Conservation (phyloP, 164 flowering plant species). For the Annona squamosa region DNA sequence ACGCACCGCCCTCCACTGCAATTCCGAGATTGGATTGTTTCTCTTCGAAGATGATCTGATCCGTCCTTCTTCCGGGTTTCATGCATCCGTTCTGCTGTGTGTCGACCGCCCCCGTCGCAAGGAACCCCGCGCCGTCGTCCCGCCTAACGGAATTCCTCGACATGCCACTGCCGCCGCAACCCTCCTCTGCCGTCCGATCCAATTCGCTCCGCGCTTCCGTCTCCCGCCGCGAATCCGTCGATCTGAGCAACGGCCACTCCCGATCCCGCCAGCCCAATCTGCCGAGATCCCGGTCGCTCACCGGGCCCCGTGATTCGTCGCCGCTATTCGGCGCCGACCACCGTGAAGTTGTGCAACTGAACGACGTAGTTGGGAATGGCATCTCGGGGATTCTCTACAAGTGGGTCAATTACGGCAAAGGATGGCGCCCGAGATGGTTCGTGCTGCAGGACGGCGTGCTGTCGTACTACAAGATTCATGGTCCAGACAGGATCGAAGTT, state of each 20-base stretch:
- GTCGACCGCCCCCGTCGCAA: constrained; percentile 14
- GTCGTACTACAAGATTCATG: constrained; percentile 71
- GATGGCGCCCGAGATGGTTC: constrained; percentile 96
- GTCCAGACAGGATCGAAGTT: constrained; percentile 70
- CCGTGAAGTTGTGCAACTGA: constrained; percentile 43
- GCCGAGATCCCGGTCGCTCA: constrained; percentile 9
- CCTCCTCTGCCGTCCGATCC: constrained; percentile 8
- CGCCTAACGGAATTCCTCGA: constrained; percentile 6
- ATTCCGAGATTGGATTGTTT: background rate
- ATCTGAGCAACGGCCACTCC: background rate
- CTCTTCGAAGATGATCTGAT: background rate
- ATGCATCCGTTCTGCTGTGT: constrained; percentile 37
- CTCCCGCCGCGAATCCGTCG: background rate
- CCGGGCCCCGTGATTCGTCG: background rate
- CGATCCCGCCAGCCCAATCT: background rate
- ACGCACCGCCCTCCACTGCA: background rate
- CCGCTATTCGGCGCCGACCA: constrained; percentile 9
- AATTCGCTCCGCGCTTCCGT: background rate
- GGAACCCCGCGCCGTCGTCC: constrained; percentile 6
- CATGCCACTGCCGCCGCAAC: constrained; percentile 5
- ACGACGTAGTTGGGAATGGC: constrained; percentile 71
- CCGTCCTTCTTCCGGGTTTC: background rate
- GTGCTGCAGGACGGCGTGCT: constrained; percentile 54
- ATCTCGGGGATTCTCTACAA: constrained; percentile 68
- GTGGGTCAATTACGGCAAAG: constrained; percentile 98